Percentiles rank a stretch among this genome's conserved stretches.
Conservation (phyloP, 495 filamentous ascomycete species). For the Chaetomium cochliodes region DNA sequence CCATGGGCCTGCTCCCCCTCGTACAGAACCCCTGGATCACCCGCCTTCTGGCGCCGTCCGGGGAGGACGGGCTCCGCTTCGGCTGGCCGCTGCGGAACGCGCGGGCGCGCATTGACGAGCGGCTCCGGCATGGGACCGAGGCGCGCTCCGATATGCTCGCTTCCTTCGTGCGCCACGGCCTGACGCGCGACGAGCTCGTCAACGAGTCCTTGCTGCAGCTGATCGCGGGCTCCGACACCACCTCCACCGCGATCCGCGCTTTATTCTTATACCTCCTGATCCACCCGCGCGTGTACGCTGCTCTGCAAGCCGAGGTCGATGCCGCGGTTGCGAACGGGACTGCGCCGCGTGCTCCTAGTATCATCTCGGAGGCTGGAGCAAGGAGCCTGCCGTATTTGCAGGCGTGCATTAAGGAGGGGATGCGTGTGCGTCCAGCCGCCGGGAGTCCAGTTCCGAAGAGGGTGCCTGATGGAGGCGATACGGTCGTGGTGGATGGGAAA, state of each 20-base stretch:
- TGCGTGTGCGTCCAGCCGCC: neutral
- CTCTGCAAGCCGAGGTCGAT: neutral
- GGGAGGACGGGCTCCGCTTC: no score
- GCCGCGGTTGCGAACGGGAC: neutral
- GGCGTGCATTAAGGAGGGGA: conserved; percentile 1
- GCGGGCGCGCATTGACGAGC: no score
- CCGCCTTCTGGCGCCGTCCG: no score
- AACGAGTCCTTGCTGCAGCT: neutral
- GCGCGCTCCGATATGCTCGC: conserved; percentile 4
- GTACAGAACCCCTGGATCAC: no score
- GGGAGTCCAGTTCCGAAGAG: neutral
- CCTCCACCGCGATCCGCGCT: neutral
- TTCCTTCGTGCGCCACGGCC: conserved; percentile 5
- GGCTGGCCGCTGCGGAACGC: no score
- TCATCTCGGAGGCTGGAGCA: neutral
- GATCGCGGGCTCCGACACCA: conserved; percentile 1
- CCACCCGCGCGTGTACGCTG: neutral
- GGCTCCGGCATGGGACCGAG: neutral
- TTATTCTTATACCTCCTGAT: neutral
- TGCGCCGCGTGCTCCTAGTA: neutral
- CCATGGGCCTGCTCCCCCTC: no score
- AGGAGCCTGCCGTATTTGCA: conserved; percentile 1
- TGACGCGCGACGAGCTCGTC: neutral
- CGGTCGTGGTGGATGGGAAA: conserved; percentile 3
- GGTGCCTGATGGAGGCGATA: neutral